phyloP scores from a whole-genome alignment of 129 eudicot genomes.

The Oenanthe sinensis region DNA sequence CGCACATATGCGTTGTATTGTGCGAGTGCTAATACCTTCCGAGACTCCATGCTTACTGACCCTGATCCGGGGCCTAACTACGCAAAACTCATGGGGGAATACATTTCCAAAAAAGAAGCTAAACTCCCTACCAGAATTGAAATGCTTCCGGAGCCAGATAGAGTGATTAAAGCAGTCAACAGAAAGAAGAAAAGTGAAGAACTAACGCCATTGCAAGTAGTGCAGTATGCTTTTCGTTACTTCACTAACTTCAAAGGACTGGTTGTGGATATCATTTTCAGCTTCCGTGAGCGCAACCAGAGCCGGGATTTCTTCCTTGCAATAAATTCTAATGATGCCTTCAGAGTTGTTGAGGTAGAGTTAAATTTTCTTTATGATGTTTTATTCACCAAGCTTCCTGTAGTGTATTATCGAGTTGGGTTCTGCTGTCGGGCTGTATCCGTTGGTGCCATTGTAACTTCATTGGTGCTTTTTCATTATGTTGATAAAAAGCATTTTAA shows the following conservation, averaged over 20 bases:
- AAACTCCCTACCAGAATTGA: slow-evolving; percentile 21
- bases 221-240: slow-evolving; percentile 36
- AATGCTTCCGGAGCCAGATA: slow-evolving; percentile 16
- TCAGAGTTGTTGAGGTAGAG: slow-evolving; percentile 48
- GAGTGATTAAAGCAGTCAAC: neutral
- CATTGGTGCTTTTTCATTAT: slow-evolving; percentile 23
- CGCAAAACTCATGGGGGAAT: slow-evolving; percentile 16
- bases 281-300: slow-evolving; percentile 36
- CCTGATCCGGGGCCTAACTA: slow-evolving; percentile 61
- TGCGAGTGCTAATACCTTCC: slow-evolving; percentile 38
- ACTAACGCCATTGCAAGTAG: slow-evolving; percentile 26
- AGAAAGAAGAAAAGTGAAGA: neutral
- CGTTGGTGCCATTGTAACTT: slow-evolving; percentile 12
- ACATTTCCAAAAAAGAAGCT: slow-evolving; percentile 33
- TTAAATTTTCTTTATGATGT: slow-evolving; percentile 52
- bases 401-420: slow-evolving; percentile 18
- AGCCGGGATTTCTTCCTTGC: slow-evolving; percentile 48
- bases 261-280: slow-evolving; percentile 42
- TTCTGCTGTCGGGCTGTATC: slow-evolving; percentile 22
- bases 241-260: slow-evolving; percentile 45
- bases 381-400: slow-evolving; percentile 50
- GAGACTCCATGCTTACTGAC: slow-evolving; percentile 32
- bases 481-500: slow-evolving; percentile 13
- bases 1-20: slow-evolving; percentile 40
- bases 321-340: slow-evolving; percentile 36